phyloP scores from a whole-genome alignment of 78 protist species.

The Creolimax fragrantissima region DNA sequence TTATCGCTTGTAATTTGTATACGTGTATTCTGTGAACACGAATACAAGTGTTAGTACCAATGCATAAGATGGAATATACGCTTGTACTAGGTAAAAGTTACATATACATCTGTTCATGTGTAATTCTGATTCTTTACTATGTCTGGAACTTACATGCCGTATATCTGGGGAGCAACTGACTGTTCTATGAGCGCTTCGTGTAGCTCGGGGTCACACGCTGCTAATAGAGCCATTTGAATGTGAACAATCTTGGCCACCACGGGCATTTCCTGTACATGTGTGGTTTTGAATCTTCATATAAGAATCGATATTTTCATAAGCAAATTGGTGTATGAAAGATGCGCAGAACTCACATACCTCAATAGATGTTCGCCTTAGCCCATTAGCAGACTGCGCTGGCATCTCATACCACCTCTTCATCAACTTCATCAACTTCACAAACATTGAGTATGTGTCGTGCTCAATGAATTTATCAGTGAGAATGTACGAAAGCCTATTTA shows the following conservation, averaged over 20 bases:
- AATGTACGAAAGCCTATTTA: not conserved
- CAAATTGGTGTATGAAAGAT: not conserved
- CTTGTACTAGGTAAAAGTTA: not conserved
- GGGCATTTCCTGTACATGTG: not conserved
- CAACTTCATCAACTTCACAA: not conserved
- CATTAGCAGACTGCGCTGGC: not conserved
- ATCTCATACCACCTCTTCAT: not conserved
- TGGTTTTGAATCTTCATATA: not conserved
- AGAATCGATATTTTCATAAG: not conserved
- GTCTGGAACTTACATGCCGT: slow-evolving; percentile 19
- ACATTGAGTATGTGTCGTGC: slow-evolving; percentile 14
- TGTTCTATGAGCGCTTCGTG: not conserved
- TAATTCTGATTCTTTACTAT: too few species aligned
- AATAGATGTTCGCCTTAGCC: not conserved
- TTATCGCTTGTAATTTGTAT: too few species aligned
- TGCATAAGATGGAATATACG: too few species aligned
- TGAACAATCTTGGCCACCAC: not conserved
- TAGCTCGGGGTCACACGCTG: not conserved
- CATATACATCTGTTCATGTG: too few species aligned
- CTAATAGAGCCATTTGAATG: not conserved
- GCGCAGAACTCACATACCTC: not conserved
- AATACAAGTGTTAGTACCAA: not conserved
- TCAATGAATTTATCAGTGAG: not conserved
- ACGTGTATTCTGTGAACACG: not conserved
- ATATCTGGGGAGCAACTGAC: slow-evolving; percentile 17